Conservation (phyloP, 441 rosid species). For the Euphorbia corollata region DNA sequence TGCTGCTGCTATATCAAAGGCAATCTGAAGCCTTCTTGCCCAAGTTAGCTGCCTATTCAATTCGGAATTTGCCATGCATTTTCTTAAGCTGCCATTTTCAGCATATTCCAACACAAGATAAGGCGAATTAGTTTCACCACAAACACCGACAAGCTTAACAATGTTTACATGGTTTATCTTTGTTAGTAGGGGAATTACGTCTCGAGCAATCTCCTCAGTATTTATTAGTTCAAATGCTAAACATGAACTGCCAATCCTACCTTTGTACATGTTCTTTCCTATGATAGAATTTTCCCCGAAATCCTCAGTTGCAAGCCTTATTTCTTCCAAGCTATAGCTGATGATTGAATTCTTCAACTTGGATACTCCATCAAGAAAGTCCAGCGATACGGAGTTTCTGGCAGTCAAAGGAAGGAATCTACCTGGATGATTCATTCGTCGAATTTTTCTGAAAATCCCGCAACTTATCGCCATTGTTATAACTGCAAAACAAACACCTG, state of each 20-base stretch:
- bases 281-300: conserved; percentile 22
- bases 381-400: conserved; percentile 20
- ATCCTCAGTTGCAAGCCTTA: conserved; percentile 25
- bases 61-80: conserved; percentile 13
- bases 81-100: conserved; percentile 24
- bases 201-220: conserved; percentile 19
- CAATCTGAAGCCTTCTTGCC: conserved; percentile 30
- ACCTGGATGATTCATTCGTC: conserved; percentile 13
- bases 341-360: conserved; percentile 28
- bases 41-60: conserved; percentile 28
- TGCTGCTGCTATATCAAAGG: conserved; percentile 31
- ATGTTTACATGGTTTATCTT: conserved; percentile 28
- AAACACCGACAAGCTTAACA: conserved; percentile 24
- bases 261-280: conserved; percentile 21
- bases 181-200: conserved; percentile 27
- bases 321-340: conserved; percentile 31
- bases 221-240: conserved; percentile 23
- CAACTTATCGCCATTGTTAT: conserved; percentile 8
- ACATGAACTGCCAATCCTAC: conserved; percentile 21
- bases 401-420: conserved; percentile 22
- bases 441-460: conserved; percentile 1
- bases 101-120: conserved; percentile 29
- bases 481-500: conserved; percentile 16
- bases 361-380: conserved; percentile 27
- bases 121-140: conserved; percentile 14